Base-by-base conservation (phyloP, 306 rosid genomes). In the Vicia faba region DNA sequence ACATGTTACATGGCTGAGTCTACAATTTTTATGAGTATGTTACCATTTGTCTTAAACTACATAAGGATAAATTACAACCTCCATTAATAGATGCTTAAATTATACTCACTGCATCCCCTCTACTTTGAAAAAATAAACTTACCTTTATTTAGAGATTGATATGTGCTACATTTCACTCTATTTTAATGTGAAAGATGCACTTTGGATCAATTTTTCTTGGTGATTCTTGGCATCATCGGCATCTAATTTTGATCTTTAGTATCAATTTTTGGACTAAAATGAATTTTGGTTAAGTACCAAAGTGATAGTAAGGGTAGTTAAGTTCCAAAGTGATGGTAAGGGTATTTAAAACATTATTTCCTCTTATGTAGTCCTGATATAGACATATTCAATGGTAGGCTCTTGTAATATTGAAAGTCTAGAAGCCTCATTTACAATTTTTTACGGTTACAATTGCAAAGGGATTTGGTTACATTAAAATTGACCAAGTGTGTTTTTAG, bases 1-100 rank as follows among this genome's bases (percentile, higher is more conserved):
- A 72, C 54, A 68, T 13, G 29, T 9, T 16, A 78, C 28, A 68
- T 33, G 23, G 44, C 41, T 36, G 41, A 71, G 48, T 45, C 57
- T 58, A 56, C 57, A 8, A 69, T 44, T 49, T 50, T 38, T 31
- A 2, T 18, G 44, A 73, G 66, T 45, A 64, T 23, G 50, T 56
- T 38, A 36, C 35, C 44, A 54, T 19, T 11, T 38, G 7, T 9
- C 75, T 41, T 16, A 58, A 69, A 63, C 29, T 44, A 25, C 15
- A 3, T 2, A 62, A 23, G 50, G 53, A 62, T 41, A 20, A 62
- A 43, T 23, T 20, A 13, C 40, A 14, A 16, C 68, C 40, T 16
- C 19, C 45, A 16, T 59, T 39, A 33, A 61, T 19, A 39, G 49
- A 61, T 15, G 50, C 18, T 35, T 39, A 61, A 5, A 23, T 62